Base-by-base conservation (phyloP, 1,284 basidiomycete genomes). In the Cerioporus squamosus region DNA sequence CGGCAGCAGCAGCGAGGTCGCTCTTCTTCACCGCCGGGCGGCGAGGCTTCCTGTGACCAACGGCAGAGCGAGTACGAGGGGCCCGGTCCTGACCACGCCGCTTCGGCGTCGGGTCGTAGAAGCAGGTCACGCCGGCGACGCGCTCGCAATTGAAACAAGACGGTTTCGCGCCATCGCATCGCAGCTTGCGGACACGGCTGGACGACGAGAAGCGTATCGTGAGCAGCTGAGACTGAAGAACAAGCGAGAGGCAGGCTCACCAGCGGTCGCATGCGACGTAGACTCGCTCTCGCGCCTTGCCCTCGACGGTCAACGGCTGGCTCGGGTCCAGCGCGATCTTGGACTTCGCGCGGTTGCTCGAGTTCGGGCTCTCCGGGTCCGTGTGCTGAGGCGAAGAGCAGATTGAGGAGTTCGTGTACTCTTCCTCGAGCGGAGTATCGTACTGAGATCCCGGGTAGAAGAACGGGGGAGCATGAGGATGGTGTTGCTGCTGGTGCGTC, bases 131-230 rank as follows among this genome's bases (percentile, higher is more conserved):
- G 14, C 33, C 59, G 22, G 50, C 57, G 17, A 46, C 62, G 42
- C 57, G 60, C 38, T 67, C 60, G 60, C 69, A 70, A 51, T 69
- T 63, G 50, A 54, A 60, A 60, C 69, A 70, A 9, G 55, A 59
- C 6, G 69, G 69, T 52, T 61, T 53, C 10, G 62, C 59, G 23
- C 69, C 69, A 52, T 70, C 69, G 57, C 69, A 70, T 29, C 68
- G 67, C 8, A 70, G 62, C 63, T 70, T 70, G 42, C 69, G 68
- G 14, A 54, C 48, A 5, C 62, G 62, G 44, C 62, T 64, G 33
- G 14, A 36, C 26, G 26, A 36, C 46, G 22, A 23, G 36, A 2
- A 36, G 8, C 18, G 18, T 15, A 10, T 36, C 7, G 29, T 36
- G 29, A 33, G 38, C 33, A 17, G 2, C 1, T 1, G 14, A 31